Evolutionary conservation across 2,329 filamentous ascomycete species (phyloP), one percentile per base, ranked within the genome.

Genomic region (Proliferodiscus dingleyae): DNA sequence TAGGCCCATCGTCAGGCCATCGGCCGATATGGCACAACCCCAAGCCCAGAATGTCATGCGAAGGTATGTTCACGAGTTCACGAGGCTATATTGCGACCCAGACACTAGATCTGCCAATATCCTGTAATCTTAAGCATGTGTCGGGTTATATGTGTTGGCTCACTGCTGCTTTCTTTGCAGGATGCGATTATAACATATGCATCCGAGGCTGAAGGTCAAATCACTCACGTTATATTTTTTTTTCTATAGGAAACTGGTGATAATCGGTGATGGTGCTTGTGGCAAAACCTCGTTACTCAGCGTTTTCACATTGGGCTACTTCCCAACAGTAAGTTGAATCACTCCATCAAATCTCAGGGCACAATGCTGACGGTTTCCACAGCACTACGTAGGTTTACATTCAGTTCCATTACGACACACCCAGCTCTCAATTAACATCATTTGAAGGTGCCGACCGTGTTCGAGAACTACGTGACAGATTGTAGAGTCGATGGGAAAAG

Each of bases 381-480:
- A 83, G 79, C 76, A 81, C 66, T 82, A 64, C 51, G 63, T 64
- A 39, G 51, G 60, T 54, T 23, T 33, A 4, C 21, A 22, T 11
- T 18, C 34, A 11, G 3, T 19, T n/a, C 8, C 16, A 18, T 16
- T 11, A 37, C n/a, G 19, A 41, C 22, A 16, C 5, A 38, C 24
- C 28, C 11, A 13, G 16, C 18, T 6, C 24, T 26, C 11, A 11
- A 21, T n/a, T 16, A 15, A 37, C 28, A 23, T 79, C 51, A 37
- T 43, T 44, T 64, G 58, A 66, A 89, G 84, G 90, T 95, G 41
- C 93, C 93, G 1, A 98, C 93, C 37, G 93, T 98, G 29, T 98
- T 98, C 68, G 93, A 98, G 66, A 98, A 98, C 72, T 98, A 98
- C 64, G 93, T 98, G 55, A 98, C 93, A 59, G 93, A 98, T 71